Evolutionary conservation across 2,329 filamentous ascomycete species (phyloP).

Genomic region (Colletotrichum nymphaeae): DNA sequence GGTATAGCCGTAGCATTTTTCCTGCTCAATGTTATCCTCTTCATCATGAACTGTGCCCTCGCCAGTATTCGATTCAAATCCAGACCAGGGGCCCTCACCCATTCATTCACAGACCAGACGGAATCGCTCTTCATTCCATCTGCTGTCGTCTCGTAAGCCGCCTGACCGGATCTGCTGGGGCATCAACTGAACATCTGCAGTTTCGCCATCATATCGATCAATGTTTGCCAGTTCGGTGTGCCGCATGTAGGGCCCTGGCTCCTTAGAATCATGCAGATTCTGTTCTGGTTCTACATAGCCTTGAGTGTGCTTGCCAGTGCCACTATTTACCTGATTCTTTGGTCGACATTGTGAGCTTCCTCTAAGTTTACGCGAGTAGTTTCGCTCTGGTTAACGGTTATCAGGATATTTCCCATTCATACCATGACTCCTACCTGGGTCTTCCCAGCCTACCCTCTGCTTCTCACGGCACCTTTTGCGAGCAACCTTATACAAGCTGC

Average conservation of each 20-base stretch:
- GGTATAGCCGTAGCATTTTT: conserved; percentile 71
- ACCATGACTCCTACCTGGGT: conserved; percentile 92
- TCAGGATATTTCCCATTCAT: conserved; percentile 72
- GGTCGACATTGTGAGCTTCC: conserved; percentile 64
- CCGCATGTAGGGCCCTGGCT: conserved; percentile 73
- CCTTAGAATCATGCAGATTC: conserved; percentile 65
- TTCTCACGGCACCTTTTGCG: conserved; percentile 81
- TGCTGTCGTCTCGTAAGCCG: conserved; percentile 58
- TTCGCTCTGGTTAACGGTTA: neutral
- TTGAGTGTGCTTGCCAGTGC: conserved; percentile 76
- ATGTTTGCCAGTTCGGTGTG: conserved; percentile 81
- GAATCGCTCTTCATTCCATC: conserved; percentile 84
- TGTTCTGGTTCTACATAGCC: conserved; percentile 81
- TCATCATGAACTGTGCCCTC: conserved; percentile 70
- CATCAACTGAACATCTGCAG: conserved; percentile 54
- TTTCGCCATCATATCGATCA: conserved; percentile 81
- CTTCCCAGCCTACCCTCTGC: conserved; percentile 84
- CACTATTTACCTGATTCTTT: conserved; percentile 80
- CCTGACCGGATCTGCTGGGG: conserved; percentile 39
- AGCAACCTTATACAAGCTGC: conserved; percentile 63
- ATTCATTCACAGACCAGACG: conserved; percentile 80
- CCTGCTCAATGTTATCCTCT: conserved; percentile 72
- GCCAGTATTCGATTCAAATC: conserved; percentile 76
- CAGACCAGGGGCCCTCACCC: conserved; percentile 76
- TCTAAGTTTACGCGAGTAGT: neutral